Conservation (phyloP, 2,329 filamentous ascomycete genomes). For the Didymella pinodella region DNA sequence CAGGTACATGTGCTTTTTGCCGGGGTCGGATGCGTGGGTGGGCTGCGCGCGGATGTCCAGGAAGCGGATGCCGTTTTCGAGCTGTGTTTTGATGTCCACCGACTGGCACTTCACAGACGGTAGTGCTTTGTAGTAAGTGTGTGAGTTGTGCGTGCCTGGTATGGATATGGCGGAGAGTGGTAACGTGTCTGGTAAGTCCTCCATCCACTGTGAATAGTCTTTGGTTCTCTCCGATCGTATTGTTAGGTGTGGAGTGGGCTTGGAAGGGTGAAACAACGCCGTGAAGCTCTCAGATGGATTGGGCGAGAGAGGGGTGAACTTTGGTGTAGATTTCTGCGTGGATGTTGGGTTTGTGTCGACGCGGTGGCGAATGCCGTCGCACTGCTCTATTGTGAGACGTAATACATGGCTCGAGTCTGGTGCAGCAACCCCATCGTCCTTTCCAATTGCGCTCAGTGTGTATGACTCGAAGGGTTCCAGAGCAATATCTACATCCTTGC, state of each 20-base stretch:
- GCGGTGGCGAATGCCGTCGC: constrained; percentile 69
- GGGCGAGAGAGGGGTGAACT: constrained; percentile 50
- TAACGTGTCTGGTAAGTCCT: constrained; percentile 72
- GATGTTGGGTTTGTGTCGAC: constrained; percentile 71
- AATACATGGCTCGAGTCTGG: constrained; percentile 64
- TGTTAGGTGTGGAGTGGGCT: constrained; percentile 50
- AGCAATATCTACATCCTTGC: constrained; percentile 68
- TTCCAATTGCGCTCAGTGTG: constrained; percentile 64
- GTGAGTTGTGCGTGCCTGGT: constrained; percentile 94
- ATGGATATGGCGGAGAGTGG: constrained; percentile 84
- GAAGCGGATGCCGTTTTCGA: constrained; percentile 91
- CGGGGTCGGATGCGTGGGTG: constrained; percentile 62
- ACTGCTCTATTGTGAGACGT: constrained; percentile 74
- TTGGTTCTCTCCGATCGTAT: constrained; percentile 36
- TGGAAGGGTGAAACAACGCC: constrained; percentile 55
- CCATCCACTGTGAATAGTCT: constrained; percentile 84
- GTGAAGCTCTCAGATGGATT: constrained; percentile 53
- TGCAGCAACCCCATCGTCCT: constrained; percentile 2
- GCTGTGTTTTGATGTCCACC: constrained; percentile 76
- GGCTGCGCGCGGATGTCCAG: constrained; percentile 87
- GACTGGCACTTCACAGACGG: constrained; percentile 95
- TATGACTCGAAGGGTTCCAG: constrained; percentile 74
- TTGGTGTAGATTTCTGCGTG: constrained; percentile 50
- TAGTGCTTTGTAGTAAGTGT: constrained; percentile 82
- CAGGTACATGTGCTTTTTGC: constrained; percentile 74